Base-by-base conservation (phyloP, 805 yeast species). In the Candida multigemmis region DNA sequence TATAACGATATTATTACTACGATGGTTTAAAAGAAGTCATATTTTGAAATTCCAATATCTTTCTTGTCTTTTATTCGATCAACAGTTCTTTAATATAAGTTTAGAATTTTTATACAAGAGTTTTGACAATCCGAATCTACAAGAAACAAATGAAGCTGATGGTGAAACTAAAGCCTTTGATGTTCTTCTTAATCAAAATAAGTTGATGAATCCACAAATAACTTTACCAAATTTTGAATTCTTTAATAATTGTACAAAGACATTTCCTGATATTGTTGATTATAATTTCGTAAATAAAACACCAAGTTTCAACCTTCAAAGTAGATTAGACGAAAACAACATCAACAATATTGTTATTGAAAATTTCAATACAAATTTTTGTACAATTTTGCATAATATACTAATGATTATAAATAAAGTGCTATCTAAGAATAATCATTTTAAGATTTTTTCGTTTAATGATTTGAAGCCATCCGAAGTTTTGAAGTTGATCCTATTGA, bases 11-110 rank as follows among this genome's bases (percentile, higher is more conserved):
- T 40, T 71, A 12, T 44, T 91, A 12, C 46, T 78, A 18, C 69
- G 68, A 40, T 87, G 96, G 96, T 78, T 83, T 47, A 82, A 81
- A 44, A 48, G 67, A 7, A 78, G 74, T 23, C 96, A 91, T 47
- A 57, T 85, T 2, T 48, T 87, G 36, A 87, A 89, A 48, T 77
- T 68, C 47, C 93, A 85, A 46, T 82, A 77, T 40, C 55, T 89
- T 9, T 50, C 79, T 5, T 68, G 82, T 0, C 46, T 87, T 22
- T 49, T 91, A 14, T 81, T 78, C 48, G 97, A 91, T 47, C 70
- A 78, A 16, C 74, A 76, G 32, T 79, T 54, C 33, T 65, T 67
- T 25, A 37, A 42, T 7, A 37, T 48, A 1, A 35, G 48, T 9
- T 42, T 59, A 17, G 61, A 57, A 18, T 55, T 44, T 31, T 36